These are phyloP conservation scores for Neophaeococcomyces mojaviensis DNA, from an alignment of 2,329 filamentous ascomycete species.

Conservation along the genomic window DNA sequence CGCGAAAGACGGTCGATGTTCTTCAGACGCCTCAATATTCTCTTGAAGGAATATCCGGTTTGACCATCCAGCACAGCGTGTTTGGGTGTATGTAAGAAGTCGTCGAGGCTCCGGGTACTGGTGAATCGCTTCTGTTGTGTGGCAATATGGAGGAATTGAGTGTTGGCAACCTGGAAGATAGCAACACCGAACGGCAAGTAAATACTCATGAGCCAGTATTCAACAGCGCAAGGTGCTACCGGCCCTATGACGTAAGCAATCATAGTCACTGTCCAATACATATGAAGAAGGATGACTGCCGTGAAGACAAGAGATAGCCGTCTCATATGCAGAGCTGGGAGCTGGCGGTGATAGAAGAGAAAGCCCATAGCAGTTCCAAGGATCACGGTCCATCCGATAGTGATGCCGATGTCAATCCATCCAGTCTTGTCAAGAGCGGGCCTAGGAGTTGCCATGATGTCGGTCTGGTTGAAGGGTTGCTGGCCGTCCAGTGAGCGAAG, in stretches of 20 bases:
- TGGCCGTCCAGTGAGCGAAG: no score
- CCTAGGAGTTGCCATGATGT: neutral
- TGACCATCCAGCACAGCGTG: neutral
- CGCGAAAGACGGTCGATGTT: neutral
- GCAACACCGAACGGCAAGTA: constrained; percentile 56
- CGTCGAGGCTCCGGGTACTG: neutral
- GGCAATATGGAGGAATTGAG: constrained; percentile 50
- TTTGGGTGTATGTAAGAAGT: neutral
- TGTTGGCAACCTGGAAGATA: constrained; percentile 54
- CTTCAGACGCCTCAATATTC: neutral
- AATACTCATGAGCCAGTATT: constrained; percentile 58
- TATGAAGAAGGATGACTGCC: constrained; percentile 24
- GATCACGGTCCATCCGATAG: constrained; percentile 10
- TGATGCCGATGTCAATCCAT: neutral
- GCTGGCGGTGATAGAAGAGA: constrained; percentile 11
- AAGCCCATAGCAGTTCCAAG: constrained; percentile 6
- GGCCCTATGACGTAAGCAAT: constrained; percentile 24
- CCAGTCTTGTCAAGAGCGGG: neutral
- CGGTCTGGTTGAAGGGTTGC: no score
- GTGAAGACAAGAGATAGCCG: constrained; percentile 21
- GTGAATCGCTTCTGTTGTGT: constrained; percentile 39
- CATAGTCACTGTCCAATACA: constrained; percentile 24
- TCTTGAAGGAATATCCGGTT: neutral
- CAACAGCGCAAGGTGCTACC: constrained; percentile 39
- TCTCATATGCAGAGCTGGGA: constrained; percentile 23